Evolutionary conservation across 306 rosid genomes (phyloP).

Genomic region (Vigna trinervia): DNA sequence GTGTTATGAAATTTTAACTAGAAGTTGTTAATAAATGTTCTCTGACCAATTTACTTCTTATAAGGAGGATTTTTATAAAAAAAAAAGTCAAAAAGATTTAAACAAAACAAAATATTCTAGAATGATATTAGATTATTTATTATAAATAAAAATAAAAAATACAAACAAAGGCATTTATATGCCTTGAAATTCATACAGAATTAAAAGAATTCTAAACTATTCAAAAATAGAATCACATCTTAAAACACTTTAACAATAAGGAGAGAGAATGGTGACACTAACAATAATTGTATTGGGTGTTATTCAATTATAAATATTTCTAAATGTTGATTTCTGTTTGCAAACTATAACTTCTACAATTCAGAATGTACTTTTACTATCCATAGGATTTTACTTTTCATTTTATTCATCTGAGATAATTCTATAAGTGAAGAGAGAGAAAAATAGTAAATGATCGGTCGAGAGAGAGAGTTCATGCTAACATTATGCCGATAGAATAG

Average conservation of each 20-base stretch:
- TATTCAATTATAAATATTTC: not conserved
- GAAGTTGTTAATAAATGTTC: not conserved
- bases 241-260: not conserved
- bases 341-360: too few relatives aligned
- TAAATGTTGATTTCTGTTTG: not conserved
- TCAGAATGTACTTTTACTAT: not conserved
- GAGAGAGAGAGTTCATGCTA: not conserved
- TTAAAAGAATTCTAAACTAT: not conserved
- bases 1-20: too few relatives aligned
- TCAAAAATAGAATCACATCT: not conserved
- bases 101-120: not conserved
- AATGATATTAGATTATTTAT: not conserved
- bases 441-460: not conserved
- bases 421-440: not conserved
- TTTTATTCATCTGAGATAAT: too few relatives aligned
- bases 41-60: not conserved
- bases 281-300: not conserved
- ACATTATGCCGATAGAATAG: not conserved
- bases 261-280: not conserved
- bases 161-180: not conserved
- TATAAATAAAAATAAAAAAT: not conserved
- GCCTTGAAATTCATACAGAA: not conserved
- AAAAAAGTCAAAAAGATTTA: not conserved
- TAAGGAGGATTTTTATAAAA: not conserved
- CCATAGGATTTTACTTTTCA: not conserved